Base-by-base conservation (phyloP, 257 asterid species). In the Salvia rosmarinus region DNA sequence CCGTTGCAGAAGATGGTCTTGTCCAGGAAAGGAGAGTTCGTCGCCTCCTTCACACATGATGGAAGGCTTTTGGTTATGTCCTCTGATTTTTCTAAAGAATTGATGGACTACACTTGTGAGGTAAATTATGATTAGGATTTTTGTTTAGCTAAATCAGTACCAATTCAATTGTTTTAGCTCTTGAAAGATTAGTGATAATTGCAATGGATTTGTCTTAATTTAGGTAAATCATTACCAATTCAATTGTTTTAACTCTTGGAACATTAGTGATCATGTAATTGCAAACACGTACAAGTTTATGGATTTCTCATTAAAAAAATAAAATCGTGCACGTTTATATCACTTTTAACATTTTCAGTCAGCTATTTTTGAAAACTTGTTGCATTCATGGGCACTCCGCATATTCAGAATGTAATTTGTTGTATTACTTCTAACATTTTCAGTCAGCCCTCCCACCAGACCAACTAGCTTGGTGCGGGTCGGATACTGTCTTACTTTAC, bases 381-480 rank as follows among this genome's bases (percentile, higher is more conserved):
- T 46, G 10, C 23, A 54, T 51, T 51, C 13, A 39, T 39, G 61
- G 49, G 44, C 40, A 42, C 72, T 59, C 42, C 70, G 62, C 51
- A 39, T 11, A 16, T 17, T 9, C 44, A 40, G 35, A 28, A 64
- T 71, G 40, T 76, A 51, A 71, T 67, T 4, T 61, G 56, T 72
- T 65, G 52, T 65, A 16, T 55, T 21, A 50, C 35, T 71, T 66
- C 55, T 46, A 67, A 17, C 76, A 62, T 73, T 30, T 80, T 37
- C 84, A 95, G 99, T 84, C 99, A 44, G 85, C 93, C 62, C 86
- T 95, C 60, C 98, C 98, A 73, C 98, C 98, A 69, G 95, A 87
- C 72, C 99, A 95, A 80, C 81, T 95, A 75, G 95, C 94, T 77
- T 95, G 99, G 98, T 91, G 98, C 66, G 98, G 99, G 72, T 78